Evolutionary conservation across 2,329 filamentous ascomycete species (phyloP), one percentile per base, ranked within the genome.

Genomic region (Colletotrichum navitas): DNA sequence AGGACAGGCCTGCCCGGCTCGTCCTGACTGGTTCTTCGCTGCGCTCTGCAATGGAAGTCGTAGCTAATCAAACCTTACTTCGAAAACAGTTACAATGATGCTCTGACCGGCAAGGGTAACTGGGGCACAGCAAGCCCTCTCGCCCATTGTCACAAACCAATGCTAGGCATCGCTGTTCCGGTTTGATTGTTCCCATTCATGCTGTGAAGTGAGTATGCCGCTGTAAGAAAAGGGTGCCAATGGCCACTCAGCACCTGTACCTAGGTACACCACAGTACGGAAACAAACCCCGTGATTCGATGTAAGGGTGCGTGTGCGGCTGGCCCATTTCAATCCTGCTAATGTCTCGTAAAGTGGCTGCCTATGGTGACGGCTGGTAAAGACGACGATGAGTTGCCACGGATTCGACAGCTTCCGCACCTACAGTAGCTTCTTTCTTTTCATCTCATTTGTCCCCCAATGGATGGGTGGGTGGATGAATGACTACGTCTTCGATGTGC

Each of bases 201-300:
- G 29, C 43, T 16, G 43, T 24, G 6, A n/a, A 41, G 54, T 16
- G 6, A 34, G 41, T 36, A 45, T 49, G 54, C 41, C 61, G 11
- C 55, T 49, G 43, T 12, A 67, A 26, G 39, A 66, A 66, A 56
- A 67, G 55, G 63, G 67, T 47, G 36, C 4, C 29, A 24, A 61
- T 56, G 61, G 39, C 56, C 39, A 70, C 55, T 56, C 26, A 49
- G 32, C 45, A 18, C 16, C 32, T n/a, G 11, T 39, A 39, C 11
- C 11, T 39, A 14, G 3, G 10, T 41, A 41, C 39, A 36, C 34
- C 7, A 36, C 34, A 1, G 34, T 36, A 36, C 34, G 34, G 34
- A 36, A 36, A 36, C 34, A 10, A 36, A 10, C 34, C 34, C 34
- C 34, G 2, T 36, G 34, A 36, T 36, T 36, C 34, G 34, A 58